A percentile compares a stretch with the other conserved stretches of the same genome.
phyloP scores from a whole-genome alignment of 495 filamentous ascomycete species.

The Bacidia gigantensis region DNA sequence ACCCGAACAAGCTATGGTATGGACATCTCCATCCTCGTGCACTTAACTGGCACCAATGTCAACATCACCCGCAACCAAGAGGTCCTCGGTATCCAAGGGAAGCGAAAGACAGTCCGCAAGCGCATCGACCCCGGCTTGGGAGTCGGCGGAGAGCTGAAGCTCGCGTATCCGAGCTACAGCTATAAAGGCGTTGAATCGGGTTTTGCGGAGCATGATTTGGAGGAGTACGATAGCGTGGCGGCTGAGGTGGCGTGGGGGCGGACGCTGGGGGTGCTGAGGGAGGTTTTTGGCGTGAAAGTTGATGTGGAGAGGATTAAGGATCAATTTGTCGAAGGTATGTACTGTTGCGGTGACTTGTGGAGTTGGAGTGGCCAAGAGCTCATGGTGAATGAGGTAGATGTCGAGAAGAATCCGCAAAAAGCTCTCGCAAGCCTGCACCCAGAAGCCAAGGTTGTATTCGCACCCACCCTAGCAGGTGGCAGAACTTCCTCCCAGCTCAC shows the following conservation, averaged over 20 bases:
- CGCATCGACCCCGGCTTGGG: neutral
- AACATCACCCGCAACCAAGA: neutral
- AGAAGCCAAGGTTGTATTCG: neutral
- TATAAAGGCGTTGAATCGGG: neutral
- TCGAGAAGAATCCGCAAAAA: neutral
- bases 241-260: neutral
- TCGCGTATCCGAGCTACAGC: neutral
- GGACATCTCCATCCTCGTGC: neutral
- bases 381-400: too few relatives aligned
- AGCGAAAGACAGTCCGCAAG: neutral
- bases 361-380: too few relatives aligned
- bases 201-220: neutral
- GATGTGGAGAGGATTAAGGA: neutral
- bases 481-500: neutral
- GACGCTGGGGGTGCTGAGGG: neutral
- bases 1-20: neutral
- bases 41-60: neutral
- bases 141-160: neutral
- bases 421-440: neutral
- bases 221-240: neutral
- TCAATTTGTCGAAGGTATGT: neutral
- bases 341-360: too few relatives aligned
- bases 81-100: neutral
- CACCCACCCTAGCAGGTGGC: neutral
- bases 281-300: neutral